Conservation (phyloP, 306 rosid species). For the Cotoneaster glaucophyllus region DNA sequence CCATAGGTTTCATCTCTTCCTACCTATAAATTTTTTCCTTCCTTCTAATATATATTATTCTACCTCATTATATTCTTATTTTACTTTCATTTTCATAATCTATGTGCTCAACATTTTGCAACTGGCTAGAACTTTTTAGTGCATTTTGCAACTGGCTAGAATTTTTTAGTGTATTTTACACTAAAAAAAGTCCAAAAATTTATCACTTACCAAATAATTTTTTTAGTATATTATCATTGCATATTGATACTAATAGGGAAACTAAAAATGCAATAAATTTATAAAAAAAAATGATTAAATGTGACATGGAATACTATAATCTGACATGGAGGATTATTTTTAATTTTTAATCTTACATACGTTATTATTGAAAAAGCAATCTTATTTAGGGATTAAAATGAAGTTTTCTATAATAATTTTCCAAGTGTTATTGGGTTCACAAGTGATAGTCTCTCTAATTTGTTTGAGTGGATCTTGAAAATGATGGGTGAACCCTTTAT, state of each 20-base stretch:
- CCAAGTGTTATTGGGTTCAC: not conserved
- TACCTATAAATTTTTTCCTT: not conserved
- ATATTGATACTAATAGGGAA: not conserved
- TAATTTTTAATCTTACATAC: too few species aligned
- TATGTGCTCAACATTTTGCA: not conserved
- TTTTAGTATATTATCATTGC: not conserved
- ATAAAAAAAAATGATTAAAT: too few species aligned
- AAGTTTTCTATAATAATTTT: too few species aligned
- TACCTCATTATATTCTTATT: not conserved
- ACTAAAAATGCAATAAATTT: too few species aligned
- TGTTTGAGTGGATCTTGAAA: conserved; percentile 35
- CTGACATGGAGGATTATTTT: too few species aligned
- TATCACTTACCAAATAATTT: not conserved
- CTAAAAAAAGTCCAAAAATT: not conserved
- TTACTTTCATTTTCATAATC: not conserved
- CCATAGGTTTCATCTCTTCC: conserved; percentile 45
- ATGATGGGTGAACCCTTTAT: conserved; percentile 20
- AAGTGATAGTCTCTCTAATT: not conserved
- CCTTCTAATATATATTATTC: not conserved
- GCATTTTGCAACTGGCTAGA: not conserved
- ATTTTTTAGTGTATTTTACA: not conserved
- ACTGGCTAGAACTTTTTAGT: not conserved
- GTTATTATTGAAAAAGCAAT: too few species aligned
- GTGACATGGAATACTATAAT: too few species aligned
- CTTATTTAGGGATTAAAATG: too few species aligned